phyloP scores from a whole-genome alignment of 768 basidiomycete genomes.

The Scleroderma citrinum region DNA sequence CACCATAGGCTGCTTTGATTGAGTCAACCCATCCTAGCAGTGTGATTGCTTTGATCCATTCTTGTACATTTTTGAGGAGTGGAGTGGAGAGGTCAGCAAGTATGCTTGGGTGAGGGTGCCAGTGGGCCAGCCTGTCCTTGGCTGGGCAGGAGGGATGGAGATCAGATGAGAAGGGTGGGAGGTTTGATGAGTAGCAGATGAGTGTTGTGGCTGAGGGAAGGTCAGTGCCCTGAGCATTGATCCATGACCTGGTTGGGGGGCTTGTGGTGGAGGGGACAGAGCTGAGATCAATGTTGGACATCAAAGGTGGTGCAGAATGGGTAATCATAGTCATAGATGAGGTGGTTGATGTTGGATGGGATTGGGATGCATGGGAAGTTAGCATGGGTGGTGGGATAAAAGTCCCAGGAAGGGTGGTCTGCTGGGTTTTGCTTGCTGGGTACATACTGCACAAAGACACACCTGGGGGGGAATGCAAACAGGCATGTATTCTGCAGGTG shows the following conservation, averaged over 20 bases:
- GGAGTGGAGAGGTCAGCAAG: neutral
- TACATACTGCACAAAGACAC: conserved; percentile 27
- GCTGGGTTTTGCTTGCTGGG: conserved; percentile 33
- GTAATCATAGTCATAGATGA: no score
- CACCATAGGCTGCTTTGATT: conserved; percentile 32
- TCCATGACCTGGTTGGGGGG: no score
- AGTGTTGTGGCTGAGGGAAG: no score
- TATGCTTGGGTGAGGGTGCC: conserved; percentile 9
- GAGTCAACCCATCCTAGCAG: conserved; percentile 19
- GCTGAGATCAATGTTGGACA: no score
- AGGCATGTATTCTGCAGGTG: neutral
- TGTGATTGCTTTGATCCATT: conserved; percentile 1
- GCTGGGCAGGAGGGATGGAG: no score
- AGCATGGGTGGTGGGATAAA: conserved; percentile 11
- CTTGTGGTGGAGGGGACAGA: no score
- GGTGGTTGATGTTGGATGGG: conserved; percentile 15
- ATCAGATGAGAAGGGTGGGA: no score
- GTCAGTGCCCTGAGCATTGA: no score
- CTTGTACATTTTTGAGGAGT: neutral
- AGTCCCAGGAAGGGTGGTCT: conserved; percentile 32
- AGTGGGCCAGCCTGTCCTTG: conserved; percentile 17
- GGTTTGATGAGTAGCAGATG: no score
- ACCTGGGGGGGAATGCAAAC: neutral
- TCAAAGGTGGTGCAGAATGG: no score
- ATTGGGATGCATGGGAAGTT: conserved; percentile 28